phyloP scores from a whole-genome alignment of 2,329 filamentous ascomycete species.

The Fusarium armeniacum region DNA sequence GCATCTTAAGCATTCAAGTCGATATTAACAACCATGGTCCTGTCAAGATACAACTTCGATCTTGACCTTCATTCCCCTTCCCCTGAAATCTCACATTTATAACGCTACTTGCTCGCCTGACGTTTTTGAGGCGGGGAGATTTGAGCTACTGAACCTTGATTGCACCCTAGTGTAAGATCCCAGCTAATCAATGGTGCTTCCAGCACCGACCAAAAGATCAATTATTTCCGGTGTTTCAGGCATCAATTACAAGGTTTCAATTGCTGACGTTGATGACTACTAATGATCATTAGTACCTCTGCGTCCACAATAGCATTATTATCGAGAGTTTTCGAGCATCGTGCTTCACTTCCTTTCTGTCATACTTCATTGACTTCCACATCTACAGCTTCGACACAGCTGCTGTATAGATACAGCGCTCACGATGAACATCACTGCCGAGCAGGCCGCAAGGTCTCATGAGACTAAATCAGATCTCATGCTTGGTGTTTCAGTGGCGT shows the following conservation, averaged over 20 bases:
- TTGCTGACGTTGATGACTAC: background rate
- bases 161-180: background rate
- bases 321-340: accelerated
- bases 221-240: background rate
- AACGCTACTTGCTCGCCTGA: background rate
- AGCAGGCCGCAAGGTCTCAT: conserved; percentile 2
- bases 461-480: background rate
- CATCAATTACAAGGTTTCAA: background rate
- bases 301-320: background rate
- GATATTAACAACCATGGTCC: accelerated
- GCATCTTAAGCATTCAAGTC: background rate
- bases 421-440: background rate
- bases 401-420: accelerated
- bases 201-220: accelerated
- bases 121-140: background rate
- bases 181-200: background rate
- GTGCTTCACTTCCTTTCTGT: no score
- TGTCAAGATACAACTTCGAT: accelerated
- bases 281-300: background rate
- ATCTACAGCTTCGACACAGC: background rate
- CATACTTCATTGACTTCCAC: background rate
- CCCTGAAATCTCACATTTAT: accelerated
- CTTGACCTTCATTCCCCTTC: accelerated
- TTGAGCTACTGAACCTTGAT: background rate
- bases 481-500: background rate